These are phyloP conservation scores for Leccinum subatratum DNA, from an alignment of 1,284 basidiomycete genomes.

Conservation along the genomic window DNA sequence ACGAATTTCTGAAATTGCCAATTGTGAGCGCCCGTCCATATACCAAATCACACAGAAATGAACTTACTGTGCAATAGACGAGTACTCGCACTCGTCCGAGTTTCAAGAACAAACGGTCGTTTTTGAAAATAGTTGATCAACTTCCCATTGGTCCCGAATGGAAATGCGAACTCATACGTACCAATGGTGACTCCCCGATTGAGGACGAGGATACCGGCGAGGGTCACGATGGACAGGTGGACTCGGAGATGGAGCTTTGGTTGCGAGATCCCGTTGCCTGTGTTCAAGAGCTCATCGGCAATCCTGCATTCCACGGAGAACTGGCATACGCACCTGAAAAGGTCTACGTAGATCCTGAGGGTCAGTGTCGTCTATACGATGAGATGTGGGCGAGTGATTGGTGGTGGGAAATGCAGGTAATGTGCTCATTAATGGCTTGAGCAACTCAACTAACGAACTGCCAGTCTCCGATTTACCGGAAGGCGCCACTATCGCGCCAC, in stretches of 20 bases:
- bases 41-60: background rate
- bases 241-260: background rate
- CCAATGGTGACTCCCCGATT: background rate
- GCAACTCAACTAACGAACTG: background rate
- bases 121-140: background rate
- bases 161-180: background rate
- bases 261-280: background rate
- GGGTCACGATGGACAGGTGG: background rate
- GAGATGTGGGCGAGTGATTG: background rate
- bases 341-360: background rate
- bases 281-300: background rate
- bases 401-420: background rate
- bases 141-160: background rate
- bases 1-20: background rate
- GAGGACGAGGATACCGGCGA: background rate
- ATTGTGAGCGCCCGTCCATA: background rate
- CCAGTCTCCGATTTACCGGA: background rate
- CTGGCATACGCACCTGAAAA: background rate
- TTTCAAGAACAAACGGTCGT: background rate
- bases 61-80: background rate
- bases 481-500: background rate
- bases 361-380: background rate
- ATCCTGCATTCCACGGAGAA: background rate
- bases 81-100: background rate
- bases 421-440: no score